phyloP scores from a whole-genome alignment of 768 basidiomycete species.

The Asterophora lycoperdoides region DNA sequence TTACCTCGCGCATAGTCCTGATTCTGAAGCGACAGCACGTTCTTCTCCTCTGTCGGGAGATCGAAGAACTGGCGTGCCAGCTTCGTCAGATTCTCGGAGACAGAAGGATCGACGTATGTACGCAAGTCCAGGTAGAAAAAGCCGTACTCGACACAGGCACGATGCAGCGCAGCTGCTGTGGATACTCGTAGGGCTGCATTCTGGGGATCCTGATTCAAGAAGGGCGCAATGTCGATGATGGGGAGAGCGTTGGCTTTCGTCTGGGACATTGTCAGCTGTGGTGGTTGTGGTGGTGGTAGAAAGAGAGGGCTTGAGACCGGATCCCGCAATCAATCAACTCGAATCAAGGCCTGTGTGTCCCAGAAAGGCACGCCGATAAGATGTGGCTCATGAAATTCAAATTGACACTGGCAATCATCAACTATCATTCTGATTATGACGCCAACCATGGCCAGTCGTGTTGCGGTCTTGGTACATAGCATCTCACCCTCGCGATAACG shows the following conservation, averaged over 20 bases:
- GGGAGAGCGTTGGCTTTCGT: constrained; percentile 41
- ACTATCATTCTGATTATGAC: too few relatives aligned
- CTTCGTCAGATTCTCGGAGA: constrained; percentile 60
- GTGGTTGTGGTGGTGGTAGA: neutral
- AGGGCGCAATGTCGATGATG: constrained; percentile 70
- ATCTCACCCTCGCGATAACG: too few relatives aligned
- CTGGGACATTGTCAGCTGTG: constrained; percentile 8
- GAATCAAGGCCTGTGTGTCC: too few relatives aligned
- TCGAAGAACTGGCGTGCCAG: constrained; percentile 73
- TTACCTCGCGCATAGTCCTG: constrained; percentile 82
- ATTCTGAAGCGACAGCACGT: constrained; percentile 59
- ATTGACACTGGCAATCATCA: too few relatives aligned
- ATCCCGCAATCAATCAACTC: neutral
- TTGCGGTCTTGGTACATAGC: too few relatives aligned
- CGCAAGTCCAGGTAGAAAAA: constrained; percentile 87
- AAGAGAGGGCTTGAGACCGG: neutral
- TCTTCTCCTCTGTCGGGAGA: constrained; percentile 73
- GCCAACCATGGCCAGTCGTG: too few relatives aligned
- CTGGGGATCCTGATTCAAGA: constrained; percentile 36
- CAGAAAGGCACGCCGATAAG: neutral
- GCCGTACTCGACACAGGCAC: constrained; percentile 72
- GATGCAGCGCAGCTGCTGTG: constrained; percentile 57
- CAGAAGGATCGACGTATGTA: constrained; percentile 47
- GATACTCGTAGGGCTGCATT: constrained; percentile 37
- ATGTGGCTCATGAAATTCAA: too few relatives aligned